Evolutionary conservation across 306 rosid genomes (phyloP), one percentile per base, ranked within the genome.

Genomic region (Abrus precatorius): DNA sequence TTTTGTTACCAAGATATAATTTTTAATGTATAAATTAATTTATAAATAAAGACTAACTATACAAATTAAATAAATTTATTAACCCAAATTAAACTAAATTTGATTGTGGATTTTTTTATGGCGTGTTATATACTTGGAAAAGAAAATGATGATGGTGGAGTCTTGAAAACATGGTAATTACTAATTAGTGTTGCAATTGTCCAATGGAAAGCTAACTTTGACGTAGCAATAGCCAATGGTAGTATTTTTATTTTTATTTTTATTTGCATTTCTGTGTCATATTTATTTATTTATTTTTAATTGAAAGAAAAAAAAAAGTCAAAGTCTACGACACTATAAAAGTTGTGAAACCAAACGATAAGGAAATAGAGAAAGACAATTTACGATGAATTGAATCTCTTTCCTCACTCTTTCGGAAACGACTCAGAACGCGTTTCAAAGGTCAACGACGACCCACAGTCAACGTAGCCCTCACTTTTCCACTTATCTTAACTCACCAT

Each of bases 211-310:
- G 62, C 57, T 20, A 60, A 30, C 10, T 74, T 59, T 36, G 80
- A 79, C 86, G 84, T 74, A 11, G 84, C 80, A 48, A 44, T 41
- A 14, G 82, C 89, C 86, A 82, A 86, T 78, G 68, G 11, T 30
- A 59, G 3, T 7, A 28, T 41, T 65, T 20, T 20, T 20, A 48
- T 29, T 48, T 57, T 73, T 3, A 20, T 20, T 20, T 20, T 20
- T 20, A 20, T 20, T 29, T 38, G 9, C 20, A 12, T 66, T 59
- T 62, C 38, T 56, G 6, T 48, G 80, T 72, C 82, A 72, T 40
- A 38, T 40, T 5, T 6, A 9, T 28, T 6, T 2, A 10, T 27
- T 9, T 40, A 4, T 73, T 3, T 20, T 12, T 20, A 3, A 14
- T 7, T 41, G 80, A 32, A 67, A 57, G n/a, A 40, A 66, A 57